Conservation (phyloP, 2,329 filamentous ascomycete genomes). For the Venturia carpophila region DNA sequence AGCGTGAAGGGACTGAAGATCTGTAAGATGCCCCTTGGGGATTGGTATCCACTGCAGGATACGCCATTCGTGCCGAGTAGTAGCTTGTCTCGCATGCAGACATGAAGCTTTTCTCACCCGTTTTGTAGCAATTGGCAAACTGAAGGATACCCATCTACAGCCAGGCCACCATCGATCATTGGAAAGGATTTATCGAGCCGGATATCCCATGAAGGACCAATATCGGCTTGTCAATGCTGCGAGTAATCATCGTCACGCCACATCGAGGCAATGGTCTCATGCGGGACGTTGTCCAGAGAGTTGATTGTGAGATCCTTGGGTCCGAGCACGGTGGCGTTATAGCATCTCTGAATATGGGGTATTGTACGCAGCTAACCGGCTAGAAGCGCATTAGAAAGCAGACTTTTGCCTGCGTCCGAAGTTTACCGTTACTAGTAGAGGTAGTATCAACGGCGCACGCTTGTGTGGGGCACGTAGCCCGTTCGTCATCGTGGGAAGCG, state of each 20-base stretch:
- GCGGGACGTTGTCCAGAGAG: background rate
- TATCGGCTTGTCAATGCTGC: background rate
- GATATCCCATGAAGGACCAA: too few relatives aligned
- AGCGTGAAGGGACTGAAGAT: background rate
- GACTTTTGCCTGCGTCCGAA: background rate
- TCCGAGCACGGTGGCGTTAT: background rate
- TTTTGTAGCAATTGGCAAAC: background rate
- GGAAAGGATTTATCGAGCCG: too few relatives aligned
- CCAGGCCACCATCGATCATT: too few relatives aligned
- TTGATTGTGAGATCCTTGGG: background rate
- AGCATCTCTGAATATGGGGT: background rate
- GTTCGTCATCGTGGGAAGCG: conserved; percentile 2
- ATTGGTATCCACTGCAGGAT: background rate
- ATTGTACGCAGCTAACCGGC: background rate
- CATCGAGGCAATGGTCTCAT: background rate
- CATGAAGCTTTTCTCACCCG: background rate
- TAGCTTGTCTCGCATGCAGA: background rate
- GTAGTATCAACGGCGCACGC: background rate
- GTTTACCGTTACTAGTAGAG: background rate
- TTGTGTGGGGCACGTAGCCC: background rate
- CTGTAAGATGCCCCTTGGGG: background rate
- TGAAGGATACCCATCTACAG: background rate
- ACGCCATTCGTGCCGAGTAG: background rate
- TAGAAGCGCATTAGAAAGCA: background rate
- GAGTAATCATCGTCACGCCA: background rate